Base-by-base conservation (phyloP, 1,284 basidiomycete genomes). In the Entoloma clypeatum region DNA sequence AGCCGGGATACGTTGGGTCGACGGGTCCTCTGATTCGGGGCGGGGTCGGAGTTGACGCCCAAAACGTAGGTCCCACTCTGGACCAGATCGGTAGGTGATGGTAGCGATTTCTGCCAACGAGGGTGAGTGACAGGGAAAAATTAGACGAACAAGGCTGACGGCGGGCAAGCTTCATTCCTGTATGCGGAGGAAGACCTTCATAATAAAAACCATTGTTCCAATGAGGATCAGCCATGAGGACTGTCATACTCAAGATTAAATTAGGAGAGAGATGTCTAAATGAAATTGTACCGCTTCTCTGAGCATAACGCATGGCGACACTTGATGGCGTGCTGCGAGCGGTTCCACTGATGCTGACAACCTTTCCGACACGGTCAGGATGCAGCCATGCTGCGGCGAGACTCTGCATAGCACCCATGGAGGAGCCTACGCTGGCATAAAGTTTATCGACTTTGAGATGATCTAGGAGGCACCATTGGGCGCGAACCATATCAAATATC, bases 201-300 rank as follows among this genome's bases (percentile, higher is more conserved):
- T 99, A 99, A 66, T 99, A 99, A 63, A 95, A 97, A 1, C 96
- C 95, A 28, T 93, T 83, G 52, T 99, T 99, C 96, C 95, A 99
- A 54, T 99, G 97, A 0, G 95, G 95, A 64, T 99, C 95, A 5
- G 93, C 86, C 95, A 99, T 99, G 39, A 99, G 78, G 8, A 99
- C 95, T 92, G 44, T 41, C 41, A 26, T 18, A 49, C 3, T 8
- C 47, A 19, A 48, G 29, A 9, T 32, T 28, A 18, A 8, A 22
- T 27, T 18, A 30, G 39, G 4, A 28, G 5, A 31, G 32, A 27
- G 41, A 36, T 18, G 13, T 42, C 63, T 85, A n/a, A n/a, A n/a
- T n/a, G n/a, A n/a, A n/a, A n/a, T n/a, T n/a, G 56, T 54, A 91
- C 91, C 91, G 65, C 89, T 94, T 57, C 95, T 67, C 63, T 99